Base-by-base conservation (phyloP, 2,329 filamentous ascomycete genomes). In the Colletotrichum incanum region DNA sequence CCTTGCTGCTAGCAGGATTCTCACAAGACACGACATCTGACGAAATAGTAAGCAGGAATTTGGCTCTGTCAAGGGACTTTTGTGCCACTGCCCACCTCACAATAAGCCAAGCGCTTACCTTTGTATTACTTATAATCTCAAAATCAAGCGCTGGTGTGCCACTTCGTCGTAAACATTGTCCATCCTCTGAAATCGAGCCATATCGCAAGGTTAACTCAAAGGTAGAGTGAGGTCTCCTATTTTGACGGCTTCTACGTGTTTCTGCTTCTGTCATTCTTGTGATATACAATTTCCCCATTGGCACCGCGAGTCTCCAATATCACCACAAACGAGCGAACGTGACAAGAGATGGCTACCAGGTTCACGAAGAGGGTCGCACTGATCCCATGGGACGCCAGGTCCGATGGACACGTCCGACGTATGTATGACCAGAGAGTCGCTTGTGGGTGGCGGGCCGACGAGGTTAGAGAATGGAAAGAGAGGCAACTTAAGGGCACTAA, bases 351-450 rank as follows among this genome's bases (percentile, higher is more conserved):
- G 47, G n/a, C 23, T 7, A 26, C 47, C 47, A 16, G 8, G 1
- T 8, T 5, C 14, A 11, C 16, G 31, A 34, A 65, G 37, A 78
- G 77, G 59, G 74, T 84, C 18, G 58, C 78, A 66, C 79, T 87
- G 49, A 77, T 87, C 26, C 84, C 85, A 11, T 87, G 83, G 82
- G 85, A 88, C 69, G 77, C 82, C 12, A 75, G 74, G 20, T 83
- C 80, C 55, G 77, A 79, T 11, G 76, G 77, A n/a, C 85, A 87
- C 65, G 76, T 79, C 43, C 72, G 82, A 67, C 79, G 85, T 47
- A 76, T 87, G 76, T 77, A 80, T 49, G 79, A 82, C 37, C 85
- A 87, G 75, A 82, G 86, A 18, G 75, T 86, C 16, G 82, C 82
- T 4, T 87, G 85, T 72, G 84, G 84, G 20, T 87, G 85, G 85